Conservation (phyloP, 1,139 yeast species). For the Taphrina pruni region DNA sequence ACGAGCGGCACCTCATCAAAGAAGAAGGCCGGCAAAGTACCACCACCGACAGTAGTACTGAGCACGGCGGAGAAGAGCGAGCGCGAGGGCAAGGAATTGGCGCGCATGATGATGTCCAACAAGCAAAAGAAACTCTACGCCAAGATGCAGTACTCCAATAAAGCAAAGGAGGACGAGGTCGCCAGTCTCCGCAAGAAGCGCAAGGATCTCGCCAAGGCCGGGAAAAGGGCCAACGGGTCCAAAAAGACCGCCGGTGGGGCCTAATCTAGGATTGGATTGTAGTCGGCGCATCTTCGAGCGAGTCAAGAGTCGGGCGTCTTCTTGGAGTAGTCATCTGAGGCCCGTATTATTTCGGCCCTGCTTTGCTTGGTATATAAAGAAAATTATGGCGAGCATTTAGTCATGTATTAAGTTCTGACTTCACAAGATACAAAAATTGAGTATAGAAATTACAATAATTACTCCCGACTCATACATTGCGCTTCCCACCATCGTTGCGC, state of each 20-base stretch:
- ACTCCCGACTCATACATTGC: not conserved
- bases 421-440: not conserved
- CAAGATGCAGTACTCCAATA: conserved; percentile 92
- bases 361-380: not conserved
- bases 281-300: too few relatives aligned
- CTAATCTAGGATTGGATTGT: too few relatives aligned
- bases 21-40: conserved; percentile 46
- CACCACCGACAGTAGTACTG: not conserved
- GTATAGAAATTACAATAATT: too few relatives aligned
- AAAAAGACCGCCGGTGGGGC: conserved; percentile 10
- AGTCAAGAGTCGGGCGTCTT: not conserved
- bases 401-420: too few relatives aligned
- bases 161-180: conserved; percentile 80
- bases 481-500: not conserved
- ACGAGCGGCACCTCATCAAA: conserved; percentile 47
- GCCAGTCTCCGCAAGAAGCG: conserved; percentile 73
- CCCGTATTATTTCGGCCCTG: not conserved
- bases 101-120: conserved; percentile 96
- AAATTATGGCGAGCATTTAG: too few relatives aligned
- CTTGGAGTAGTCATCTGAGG: not conserved
- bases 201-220: conserved; percentile 49
- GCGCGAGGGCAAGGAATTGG: conserved; percentile 83
- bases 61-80: conserved; percentile 55
- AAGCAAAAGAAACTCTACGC: conserved; percentile 92
- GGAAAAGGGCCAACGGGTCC: conserved; percentile 14